Conservation (phyloP, 345 rosid genomes). For the Eucalyptus cladocalyx region DNA sequence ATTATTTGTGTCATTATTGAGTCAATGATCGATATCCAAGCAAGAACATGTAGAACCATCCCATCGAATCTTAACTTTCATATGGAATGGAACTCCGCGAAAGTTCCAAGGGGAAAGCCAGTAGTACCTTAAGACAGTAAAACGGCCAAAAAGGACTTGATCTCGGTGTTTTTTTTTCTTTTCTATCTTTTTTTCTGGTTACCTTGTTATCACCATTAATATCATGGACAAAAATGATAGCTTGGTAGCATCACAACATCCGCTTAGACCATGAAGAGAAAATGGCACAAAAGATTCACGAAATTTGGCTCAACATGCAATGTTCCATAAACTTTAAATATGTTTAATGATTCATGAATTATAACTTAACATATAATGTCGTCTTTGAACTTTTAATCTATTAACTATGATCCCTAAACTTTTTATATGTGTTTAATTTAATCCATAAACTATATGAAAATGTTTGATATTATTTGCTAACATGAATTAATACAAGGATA, state of each 20-base stretch:
- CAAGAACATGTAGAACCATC: neutral
- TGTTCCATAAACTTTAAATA: too few species aligned
- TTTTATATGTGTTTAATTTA: rapidly evolving
- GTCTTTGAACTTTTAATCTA: rapidly evolving
- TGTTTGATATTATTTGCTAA: rapidly evolving
- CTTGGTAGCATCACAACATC: too few species aligned
- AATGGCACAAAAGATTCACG: too few species aligned
- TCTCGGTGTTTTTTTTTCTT: too few species aligned
- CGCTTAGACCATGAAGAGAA: rapidly evolving
- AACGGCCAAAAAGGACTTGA: rapidly evolving
- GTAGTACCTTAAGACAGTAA: neutral
- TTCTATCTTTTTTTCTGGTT: rapidly evolving
- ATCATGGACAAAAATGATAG: too few species aligned
- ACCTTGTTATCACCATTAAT: too few species aligned
- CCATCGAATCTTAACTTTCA: neutral
- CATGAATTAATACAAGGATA: too few species aligned
- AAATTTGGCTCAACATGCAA: too few species aligned
- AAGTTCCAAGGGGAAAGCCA: neutral
- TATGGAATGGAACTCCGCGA: neutral
- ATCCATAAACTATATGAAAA: too few species aligned
- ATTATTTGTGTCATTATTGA: rapidly evolving
- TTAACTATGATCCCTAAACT: rapidly evolving
- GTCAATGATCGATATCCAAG: neutral
- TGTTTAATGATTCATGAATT: too few species aligned
- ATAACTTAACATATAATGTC: too few species aligned